phyloP scores from a whole-genome alignment of 345 rosid species.

The Microcos paniculata region DNA sequence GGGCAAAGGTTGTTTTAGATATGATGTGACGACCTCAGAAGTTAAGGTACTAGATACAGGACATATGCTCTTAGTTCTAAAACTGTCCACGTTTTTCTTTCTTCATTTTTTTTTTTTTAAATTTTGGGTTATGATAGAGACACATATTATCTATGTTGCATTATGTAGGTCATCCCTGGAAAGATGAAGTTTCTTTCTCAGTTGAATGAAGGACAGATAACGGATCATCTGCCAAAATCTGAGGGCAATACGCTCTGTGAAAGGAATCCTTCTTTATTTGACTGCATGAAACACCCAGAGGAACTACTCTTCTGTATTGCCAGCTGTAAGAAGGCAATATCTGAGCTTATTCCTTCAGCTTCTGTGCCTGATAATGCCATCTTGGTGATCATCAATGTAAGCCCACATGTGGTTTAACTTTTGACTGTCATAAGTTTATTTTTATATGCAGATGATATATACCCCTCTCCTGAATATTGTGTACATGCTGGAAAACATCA shows the following conservation, averaged over 20 bases:
- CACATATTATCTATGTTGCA: neutral
- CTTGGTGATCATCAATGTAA: conserved; percentile 31
- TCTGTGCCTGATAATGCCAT: conserved; percentile 26
- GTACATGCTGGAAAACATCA: neutral
- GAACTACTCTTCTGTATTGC: conserved; percentile 36
- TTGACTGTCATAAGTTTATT: neutral
- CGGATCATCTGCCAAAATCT: conserved; percentile 10
- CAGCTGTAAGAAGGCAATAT: conserved; percentile 22
- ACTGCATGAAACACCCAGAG: conserved; percentile 22
- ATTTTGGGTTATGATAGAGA: neutral
- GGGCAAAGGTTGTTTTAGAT: conserved; percentile 30
- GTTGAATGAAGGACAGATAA: conserved; percentile 27
- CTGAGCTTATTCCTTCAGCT: conserved; percentile 33
- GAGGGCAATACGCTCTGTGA: conserved; percentile 15
- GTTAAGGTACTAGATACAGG: conserved; percentile 30
- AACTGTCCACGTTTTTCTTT: neutral
- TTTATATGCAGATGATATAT: conserved; percentile 1
- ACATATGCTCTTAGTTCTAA: neutral
- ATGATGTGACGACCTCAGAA: conserved; percentile 33
- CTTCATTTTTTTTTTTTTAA: neutral
- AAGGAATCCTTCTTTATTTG: conserved; percentile 12
- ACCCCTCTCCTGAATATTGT: neutral
- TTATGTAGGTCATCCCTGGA: conserved; percentile 31
- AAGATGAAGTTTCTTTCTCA: conserved; percentile 35
- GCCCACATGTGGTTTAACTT: conserved; percentile 13